Base-by-base conservation (phyloP, 1,139 yeast genomes). In the Pneumocystis carinii region DNA sequence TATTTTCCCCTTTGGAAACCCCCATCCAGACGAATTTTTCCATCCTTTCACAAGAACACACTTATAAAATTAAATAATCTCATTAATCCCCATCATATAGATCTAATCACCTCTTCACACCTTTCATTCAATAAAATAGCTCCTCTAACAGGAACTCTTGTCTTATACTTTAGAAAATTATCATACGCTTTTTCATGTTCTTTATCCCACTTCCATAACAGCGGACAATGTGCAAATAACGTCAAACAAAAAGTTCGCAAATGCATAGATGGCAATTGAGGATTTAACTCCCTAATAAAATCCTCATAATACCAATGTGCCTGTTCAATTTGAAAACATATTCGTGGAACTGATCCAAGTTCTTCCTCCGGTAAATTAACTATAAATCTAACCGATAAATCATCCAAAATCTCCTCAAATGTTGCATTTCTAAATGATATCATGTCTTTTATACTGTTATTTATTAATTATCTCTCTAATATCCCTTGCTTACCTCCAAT, bases 261-360 rank as follows among this genome's bases (percentile, higher is more conserved):
- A 71, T 85, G 87, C 80, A 90, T 77, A 1, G 82, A 73, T 3
- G 97, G 98, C 67, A 92, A 78, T 38, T 80, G 74, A 1, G 95
- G 94, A 72, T 89, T 86, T 70, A 85, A 76, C 60, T 81, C 83
- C 53, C 92, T 81, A 17, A 86, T 79, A 71, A 86, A 90, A 74
- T 94, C 99, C 61, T 88, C 83, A 73, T 90, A 94, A 73, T 87
- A 94, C 98, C 98, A 94, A 71, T 90, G 96, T 1, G 98, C 98
- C 74, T 94, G 98, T 77, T 94, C 99, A 58, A 94, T 85, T 72
- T 90, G 96, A 76, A 94, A 94, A 71, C 90, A 83, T 48, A 90
- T 86, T 71, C 98, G 79, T 70, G 90, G 96, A 61, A 87, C 83
- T 27, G 92, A 82, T 39, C 92, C 83, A 63, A 90, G 76, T 73